phyloP scores from a whole-genome alignment of 495 filamentous ascomycete genomes.

The Penicillium manginii region DNA sequence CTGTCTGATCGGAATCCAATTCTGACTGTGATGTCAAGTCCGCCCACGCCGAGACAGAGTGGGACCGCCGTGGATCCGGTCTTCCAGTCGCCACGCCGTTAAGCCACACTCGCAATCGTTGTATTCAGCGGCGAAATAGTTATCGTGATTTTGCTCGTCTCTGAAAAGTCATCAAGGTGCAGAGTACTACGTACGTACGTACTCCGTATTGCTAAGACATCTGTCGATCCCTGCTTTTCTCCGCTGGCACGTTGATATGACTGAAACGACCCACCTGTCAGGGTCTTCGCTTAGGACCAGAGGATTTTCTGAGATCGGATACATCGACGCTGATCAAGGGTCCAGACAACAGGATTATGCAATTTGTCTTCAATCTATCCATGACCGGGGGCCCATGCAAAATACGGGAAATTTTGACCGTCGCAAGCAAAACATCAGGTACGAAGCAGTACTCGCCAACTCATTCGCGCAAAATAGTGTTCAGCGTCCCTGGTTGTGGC shows the following conservation, averaged over 20 bases:
- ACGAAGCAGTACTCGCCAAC: neutral
- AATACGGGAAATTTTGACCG: neutral
- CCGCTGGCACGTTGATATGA: slow-evolving; percentile 7
- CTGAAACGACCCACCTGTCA: slow-evolving; percentile 23
- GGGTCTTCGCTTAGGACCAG: slow-evolving; percentile 10
- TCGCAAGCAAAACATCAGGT: neutral
- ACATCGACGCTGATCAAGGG: slow-evolving; percentile 1
- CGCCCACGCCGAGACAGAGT: slow-evolving; percentile 17
- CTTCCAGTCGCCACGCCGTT: slow-evolving; percentile 2
- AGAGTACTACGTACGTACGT: neutral
- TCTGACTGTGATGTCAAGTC: slow-evolving; percentile 14
- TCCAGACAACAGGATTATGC: neutral
- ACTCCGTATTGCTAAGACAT: slow-evolving; percentile 2
- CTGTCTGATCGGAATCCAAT: neutral
- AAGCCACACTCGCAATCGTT: slow-evolving; percentile 5
- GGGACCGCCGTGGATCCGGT: slow-evolving; percentile 6
- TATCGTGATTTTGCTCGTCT: neutral
- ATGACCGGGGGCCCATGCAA: slow-evolving; percentile 1
- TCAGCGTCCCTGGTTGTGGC: slow-evolving; percentile 9
- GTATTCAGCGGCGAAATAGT: neutral
- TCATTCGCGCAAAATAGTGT: slow-evolving; percentile 1
- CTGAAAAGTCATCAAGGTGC: neutral
- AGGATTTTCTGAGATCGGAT: slow-evolving; percentile 3
- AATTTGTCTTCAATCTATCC: slow-evolving; percentile 9
- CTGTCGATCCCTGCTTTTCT: slow-evolving; percentile 22